Evolutionary conservation across 2,329 filamentous ascomycete genomes (phyloP).

Genomic region (Monilinia fructigena): DNA sequence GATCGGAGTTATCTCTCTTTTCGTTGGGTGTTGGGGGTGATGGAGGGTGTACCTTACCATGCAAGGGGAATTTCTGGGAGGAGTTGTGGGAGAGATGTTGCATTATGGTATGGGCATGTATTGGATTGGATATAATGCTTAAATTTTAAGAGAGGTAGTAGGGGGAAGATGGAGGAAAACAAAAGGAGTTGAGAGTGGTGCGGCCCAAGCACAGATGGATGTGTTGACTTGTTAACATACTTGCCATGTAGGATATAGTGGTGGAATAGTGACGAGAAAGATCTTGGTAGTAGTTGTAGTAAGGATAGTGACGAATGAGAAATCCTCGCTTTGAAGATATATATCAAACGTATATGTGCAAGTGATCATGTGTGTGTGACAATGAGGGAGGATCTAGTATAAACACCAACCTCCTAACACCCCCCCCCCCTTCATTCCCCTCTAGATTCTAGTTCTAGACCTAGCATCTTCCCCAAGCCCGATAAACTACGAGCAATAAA

Average conservation of each 20-base stretch:
- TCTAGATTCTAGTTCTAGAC: too few species aligned
- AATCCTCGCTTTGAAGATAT: background rate
- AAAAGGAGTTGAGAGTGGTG: background rate
- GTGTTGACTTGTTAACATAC: background rate
- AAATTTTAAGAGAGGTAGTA: slow-evolving; percentile 4
- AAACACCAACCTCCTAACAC: too few species aligned
- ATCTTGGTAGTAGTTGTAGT: background rate
- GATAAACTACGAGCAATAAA: too few species aligned
- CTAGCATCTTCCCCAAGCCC: too few species aligned
- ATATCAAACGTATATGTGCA: background rate
- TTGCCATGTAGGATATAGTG: background rate
- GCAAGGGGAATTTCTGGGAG: background rate
- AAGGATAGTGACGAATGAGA: background rate
- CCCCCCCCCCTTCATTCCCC: too few species aligned
- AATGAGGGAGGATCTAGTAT: too few species aligned
- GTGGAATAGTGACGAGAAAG: background rate
- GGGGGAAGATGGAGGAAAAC: background rate
- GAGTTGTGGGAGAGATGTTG: background rate
- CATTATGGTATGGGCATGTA: slow-evolving; percentile 11
- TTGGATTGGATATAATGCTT: slow-evolving; percentile 18
- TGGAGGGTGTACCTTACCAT: background rate
- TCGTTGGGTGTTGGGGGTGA: slow-evolving; percentile 9
- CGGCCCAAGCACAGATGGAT: background rate
- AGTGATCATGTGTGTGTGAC: too few species aligned
- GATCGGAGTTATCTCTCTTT: slow-evolving; percentile 21